phyloP scores from a whole-genome alignment of 495 filamentous ascomycete genomes.

The Penicillium antarcticum region DNA sequence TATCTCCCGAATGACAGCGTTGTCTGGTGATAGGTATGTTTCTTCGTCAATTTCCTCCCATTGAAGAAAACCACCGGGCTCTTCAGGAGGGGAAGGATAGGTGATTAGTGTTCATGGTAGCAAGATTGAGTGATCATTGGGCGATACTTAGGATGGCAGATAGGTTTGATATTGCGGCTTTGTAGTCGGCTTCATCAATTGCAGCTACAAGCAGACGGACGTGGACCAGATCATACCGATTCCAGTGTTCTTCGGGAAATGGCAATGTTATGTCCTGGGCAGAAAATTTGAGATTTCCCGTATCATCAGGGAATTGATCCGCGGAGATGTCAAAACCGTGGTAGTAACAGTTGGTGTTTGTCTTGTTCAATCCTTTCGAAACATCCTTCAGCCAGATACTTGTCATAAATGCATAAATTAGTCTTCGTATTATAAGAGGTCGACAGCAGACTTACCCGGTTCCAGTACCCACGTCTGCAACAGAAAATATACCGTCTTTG shows the following conservation, averaged over 20 bases:
- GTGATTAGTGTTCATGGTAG: not conserved
- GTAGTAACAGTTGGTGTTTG: not conserved
- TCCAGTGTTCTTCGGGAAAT: conserved; percentile 13
- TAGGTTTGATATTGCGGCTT: conserved; percentile 10
- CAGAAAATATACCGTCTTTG: not conserved
- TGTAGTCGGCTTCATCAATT: conserved; percentile 14
- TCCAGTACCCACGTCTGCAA: conserved; percentile 26
- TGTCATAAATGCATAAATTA: not conserved
- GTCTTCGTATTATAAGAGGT: too few species aligned
- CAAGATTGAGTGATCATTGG: too few species aligned
- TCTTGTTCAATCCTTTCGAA: not conserved
- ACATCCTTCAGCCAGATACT: conserved; percentile 25
- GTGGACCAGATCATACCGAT: conserved; percentile 22
- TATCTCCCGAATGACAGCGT: conserved; percentile 9
- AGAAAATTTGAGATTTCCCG: not conserved
- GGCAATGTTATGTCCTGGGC: conserved; percentile 21
- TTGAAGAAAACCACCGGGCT: conserved; percentile 23
- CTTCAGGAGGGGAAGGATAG: not conserved
- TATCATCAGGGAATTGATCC: conserved; percentile 13
- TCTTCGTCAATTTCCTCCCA: conserved; percentile 24
- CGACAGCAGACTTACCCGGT: conserved; percentile 12
- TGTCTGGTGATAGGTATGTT: conserved; percentile 8
- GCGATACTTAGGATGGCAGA: conserved; percentile 4
- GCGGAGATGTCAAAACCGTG: conserved; percentile 25
- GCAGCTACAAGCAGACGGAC: conserved; percentile 17